phyloP scores from a whole-genome alignment of 345 rosid genomes.

The Citrus mangshanensis region DNA sequence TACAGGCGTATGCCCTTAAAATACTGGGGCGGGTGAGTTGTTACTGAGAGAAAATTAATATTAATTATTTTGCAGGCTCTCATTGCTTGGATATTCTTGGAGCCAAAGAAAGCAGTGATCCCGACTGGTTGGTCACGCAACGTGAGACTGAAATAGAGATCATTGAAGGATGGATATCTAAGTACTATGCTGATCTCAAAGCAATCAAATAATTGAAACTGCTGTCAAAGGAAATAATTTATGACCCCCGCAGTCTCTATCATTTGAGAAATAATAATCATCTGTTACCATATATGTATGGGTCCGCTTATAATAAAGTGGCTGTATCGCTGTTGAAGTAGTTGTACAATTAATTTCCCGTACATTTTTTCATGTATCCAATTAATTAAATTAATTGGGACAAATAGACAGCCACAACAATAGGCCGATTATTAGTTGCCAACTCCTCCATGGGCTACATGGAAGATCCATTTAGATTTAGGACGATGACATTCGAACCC shows the following conservation, averaged over 20 bases:
- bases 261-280: no score
- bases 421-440: no score
- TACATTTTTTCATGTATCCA: no score
- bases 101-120: slow-evolving; percentile 17
- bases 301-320: no score
- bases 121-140: slow-evolving; percentile 32
- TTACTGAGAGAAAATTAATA: not conserved
- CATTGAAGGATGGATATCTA: slow-evolving; percentile 24
- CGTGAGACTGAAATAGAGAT: slow-evolving; percentile 25
- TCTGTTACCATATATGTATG: no score
- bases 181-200: slow-evolving; percentile 24
- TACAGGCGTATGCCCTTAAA: not conserved
- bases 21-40: not conserved
- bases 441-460: no score
- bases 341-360: no score
- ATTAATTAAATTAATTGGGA: no score
- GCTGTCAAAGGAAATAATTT: not conserved
- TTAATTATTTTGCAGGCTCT: slow-evolving; percentile 23
- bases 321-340: no score
- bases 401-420: no score
- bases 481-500: no score
- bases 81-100: slow-evolving; percentile 31
- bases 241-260: not conserved
- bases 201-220: not conserved
- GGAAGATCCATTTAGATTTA: no score